These are phyloP conservation scores for Fusarium sambucinum DNA, from an alignment of 2,329 filamentous ascomycete genomes.

Conservation along the genomic window DNA sequence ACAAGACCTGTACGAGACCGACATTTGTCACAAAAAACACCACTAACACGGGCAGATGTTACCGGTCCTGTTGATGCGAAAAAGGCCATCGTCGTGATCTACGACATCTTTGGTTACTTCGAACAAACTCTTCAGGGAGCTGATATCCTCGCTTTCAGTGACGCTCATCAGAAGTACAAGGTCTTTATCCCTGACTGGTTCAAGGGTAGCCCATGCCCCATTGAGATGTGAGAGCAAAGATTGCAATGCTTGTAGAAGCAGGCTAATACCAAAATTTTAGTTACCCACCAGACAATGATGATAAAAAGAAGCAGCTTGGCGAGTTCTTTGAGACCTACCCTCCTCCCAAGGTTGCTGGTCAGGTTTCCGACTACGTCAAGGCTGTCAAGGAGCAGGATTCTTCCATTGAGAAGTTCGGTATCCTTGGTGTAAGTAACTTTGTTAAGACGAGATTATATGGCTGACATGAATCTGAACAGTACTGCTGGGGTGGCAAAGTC, in stretches of 20 bases:
- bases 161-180: constrained; percentile 75
- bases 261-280: constrained; percentile 46
- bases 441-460: not conserved
- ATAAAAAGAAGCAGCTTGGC: constrained; percentile 70
- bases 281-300: constrained; percentile 72
- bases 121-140: constrained; percentile 77
- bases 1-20: constrained; percentile 62
- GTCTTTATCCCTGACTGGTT: constrained; percentile 96
- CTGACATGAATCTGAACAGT: constrained; percentile 50
- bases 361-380: constrained; percentile 67
- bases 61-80: constrained; percentile 61
- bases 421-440: constrained; percentile 65
- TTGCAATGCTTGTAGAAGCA: not conserved
- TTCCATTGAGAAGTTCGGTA: constrained; percentile 68
- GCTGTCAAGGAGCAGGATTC: constrained; percentile 65
- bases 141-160: constrained; percentile 71
- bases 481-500: constrained; percentile 80
- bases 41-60: constrained; percentile 53
- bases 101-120: constrained; percentile 78
- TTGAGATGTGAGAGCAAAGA: constrained; percentile 58
- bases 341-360: constrained; percentile 60
- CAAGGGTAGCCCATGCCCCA: constrained; percentile 74
- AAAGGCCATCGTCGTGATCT: constrained; percentile 72
- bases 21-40: not conserved
- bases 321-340: constrained; percentile 68